Conservation (phyloP, 805 yeast species). For the Candida sithepensis region DNA sequence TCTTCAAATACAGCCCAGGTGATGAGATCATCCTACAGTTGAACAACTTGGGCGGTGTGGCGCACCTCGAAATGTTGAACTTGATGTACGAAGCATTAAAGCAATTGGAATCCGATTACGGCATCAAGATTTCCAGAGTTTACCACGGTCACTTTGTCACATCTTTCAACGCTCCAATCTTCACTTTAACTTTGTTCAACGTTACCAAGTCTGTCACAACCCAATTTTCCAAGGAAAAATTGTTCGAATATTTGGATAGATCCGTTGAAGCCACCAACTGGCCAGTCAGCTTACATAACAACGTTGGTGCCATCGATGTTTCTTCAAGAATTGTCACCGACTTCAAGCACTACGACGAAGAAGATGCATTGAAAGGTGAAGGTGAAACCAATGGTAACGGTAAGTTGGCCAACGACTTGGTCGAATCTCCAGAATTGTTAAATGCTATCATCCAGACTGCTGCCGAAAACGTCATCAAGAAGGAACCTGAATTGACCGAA, state of each 20-base stretch:
- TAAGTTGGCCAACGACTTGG: constrained; percentile 15
- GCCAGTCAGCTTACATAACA: constrained; percentile 24
- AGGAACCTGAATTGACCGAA: constrained; percentile 35
- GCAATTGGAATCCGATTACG: constrained; percentile 25
- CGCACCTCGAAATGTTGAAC: constrained; percentile 32
- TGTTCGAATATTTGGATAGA: constrained; percentile 31
- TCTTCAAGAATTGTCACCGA: constrained; percentile 24
- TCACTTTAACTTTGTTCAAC: constrained; percentile 35
- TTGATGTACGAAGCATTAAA: constrained; percentile 24
- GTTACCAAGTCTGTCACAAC: constrained; percentile 28
- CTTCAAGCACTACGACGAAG: constrained; percentile 28
- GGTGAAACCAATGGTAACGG: background rate
- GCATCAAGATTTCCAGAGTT: constrained; percentile 29
- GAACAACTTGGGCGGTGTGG: constrained; percentile 37
- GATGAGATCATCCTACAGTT: constrained; percentile 32
- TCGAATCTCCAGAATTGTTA: constrained; percentile 15
- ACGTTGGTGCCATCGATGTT: constrained; percentile 16
- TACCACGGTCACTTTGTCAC: constrained; percentile 34
- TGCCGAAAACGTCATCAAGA: constrained; percentile 28
- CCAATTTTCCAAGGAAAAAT: constrained; percentile 17
- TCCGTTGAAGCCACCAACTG: constrained; percentile 31
- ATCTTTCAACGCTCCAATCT: constrained; percentile 36
- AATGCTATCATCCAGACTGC: constrained; percentile 23
- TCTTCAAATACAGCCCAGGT: constrained; percentile 26
- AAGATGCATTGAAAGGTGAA: constrained; percentile 1